Evolutionary conservation across 116 monocot species (phyloP).

Genomic region (Thalassia testudinum): DNA sequence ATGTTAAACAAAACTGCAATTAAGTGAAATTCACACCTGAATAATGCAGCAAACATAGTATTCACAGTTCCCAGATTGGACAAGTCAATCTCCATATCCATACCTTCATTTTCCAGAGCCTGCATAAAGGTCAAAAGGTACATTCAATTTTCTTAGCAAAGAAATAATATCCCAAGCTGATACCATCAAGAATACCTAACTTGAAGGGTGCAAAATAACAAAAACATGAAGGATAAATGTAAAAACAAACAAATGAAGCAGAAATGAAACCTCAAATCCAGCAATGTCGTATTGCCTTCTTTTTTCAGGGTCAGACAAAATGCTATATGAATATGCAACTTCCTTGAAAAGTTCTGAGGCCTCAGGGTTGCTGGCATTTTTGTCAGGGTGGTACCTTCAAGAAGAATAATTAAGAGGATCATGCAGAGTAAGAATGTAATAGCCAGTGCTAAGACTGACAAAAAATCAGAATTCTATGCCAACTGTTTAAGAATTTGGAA

Average conservation of each 20-base stretch:
- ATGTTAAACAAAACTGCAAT: not conserved
- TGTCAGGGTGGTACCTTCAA: slow-evolving; percentile 85
- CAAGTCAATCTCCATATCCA: slow-evolving; percentile 93
- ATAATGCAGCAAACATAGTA: slow-evolving; percentile 86
- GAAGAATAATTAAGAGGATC: no score
- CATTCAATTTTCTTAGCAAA: no score
- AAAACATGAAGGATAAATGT: no score
- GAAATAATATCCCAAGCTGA: no score
- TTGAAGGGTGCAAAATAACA: no score
- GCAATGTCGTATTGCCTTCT: slow-evolving; percentile 83
- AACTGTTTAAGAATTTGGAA: no score
- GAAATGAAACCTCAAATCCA: slow-evolving; percentile 62
- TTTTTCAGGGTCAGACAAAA: slow-evolving; percentile 92
- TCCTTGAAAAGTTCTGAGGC: slow-evolving; percentile 96
- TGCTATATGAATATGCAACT: slow-evolving; percentile 89
- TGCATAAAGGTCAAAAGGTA: slow-evolving; percentile 5
- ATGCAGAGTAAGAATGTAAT: no score
- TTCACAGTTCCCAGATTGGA: slow-evolving; percentile 86
- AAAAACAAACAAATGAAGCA: no score
- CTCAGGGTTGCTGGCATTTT: slow-evolving; percentile 86
- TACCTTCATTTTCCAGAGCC: slow-evolving; percentile 67
- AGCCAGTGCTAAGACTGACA: no score
- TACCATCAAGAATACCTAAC: no score
- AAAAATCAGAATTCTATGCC: no score
- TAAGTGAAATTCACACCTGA: slow-evolving; percentile 35